phyloP scores from a whole-genome alignment of 257 asterid species.

The Solanum rostratum region DNA sequence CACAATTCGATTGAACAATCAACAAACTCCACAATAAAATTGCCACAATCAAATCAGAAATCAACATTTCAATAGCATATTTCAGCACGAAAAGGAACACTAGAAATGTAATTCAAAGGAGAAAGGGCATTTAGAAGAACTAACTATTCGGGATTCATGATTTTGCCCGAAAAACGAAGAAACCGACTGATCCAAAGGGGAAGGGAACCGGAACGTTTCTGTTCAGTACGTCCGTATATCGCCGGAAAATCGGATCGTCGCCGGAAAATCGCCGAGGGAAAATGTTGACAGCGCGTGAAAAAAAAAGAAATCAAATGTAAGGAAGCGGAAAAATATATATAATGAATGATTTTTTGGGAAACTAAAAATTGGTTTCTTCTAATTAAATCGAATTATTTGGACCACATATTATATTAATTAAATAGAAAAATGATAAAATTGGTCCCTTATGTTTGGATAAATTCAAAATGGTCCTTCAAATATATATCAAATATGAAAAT shows the following conservation, averaged over 20 bases:
- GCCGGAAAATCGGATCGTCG: background rate
- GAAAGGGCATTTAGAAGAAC: background rate
- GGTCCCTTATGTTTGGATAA: background rate
- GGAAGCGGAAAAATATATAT: background rate
- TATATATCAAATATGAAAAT: too few relatives aligned
- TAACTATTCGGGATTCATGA: slow-evolving; percentile 10
- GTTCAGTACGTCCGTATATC: background rate
- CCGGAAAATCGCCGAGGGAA: background rate
- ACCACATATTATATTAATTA: background rate
- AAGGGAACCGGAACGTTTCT: background rate
- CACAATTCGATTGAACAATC: background rate
- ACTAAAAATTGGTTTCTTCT: background rate
- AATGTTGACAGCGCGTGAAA: background rate
- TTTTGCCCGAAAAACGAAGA: background rate
- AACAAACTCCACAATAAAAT: background rate
- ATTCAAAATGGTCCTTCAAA: background rate
- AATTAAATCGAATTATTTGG: background rate
- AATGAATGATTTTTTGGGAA: background rate
- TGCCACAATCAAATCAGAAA: background rate
- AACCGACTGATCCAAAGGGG: background rate
- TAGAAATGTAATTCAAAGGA: background rate
- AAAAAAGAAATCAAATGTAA: background rate
- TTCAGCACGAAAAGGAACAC: background rate
- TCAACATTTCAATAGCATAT: background rate
- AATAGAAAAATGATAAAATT: background rate